Base-by-base conservation (phyloP, 305 asterid genomes). In the Fraxinus nigra region DNA sequence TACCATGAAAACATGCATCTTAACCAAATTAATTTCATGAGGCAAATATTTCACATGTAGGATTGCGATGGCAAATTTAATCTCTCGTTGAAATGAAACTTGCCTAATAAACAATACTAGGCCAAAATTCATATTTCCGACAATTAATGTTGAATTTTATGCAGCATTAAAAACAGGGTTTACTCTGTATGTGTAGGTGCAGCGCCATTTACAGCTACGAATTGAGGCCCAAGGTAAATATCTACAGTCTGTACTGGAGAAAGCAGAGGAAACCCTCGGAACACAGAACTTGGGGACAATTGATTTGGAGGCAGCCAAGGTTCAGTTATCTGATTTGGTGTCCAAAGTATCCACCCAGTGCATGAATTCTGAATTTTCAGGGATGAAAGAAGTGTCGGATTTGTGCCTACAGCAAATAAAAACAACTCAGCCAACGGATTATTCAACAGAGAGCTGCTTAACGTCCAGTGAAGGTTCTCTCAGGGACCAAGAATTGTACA, bases 181-280 rank as follows among this genome's bases (percentile, higher is more conserved):
- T 77, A 20, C 70, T 75, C 80, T 81, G 83, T 84, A 77, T 83
- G 69, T 78, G 80, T 83, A 96, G 99, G 99, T 96, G 79, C 99
- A 95, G 78, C 93, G 97, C 38, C 97, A 92, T 85, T 87, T 95
- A 87, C 99, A 95, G 92, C 91, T 95, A 83, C 80, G 96, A 30
- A 91, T 95, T 85, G 98, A 95, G 92, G 98, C 98, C 61, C 98
- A 95, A 86, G 98, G 98, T 37, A 95, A 93, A 88, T 93, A 93
- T 79, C 79, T 95, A 82, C 97, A 97, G 86, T 84, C 90, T 16
- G 99, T 97, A 76, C 93, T 97, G 65, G 98, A 97, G 87, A 93
- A 92, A 81, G 98, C 99, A 77, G 97, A 97, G 74, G 98, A 95
- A 80, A 92, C 97, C 63, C 93, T 97, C 24, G 97, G 97, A 83